Base-by-base conservation (phyloP, 257 asterid genomes). In the Solanum lycopersicoides region DNA sequence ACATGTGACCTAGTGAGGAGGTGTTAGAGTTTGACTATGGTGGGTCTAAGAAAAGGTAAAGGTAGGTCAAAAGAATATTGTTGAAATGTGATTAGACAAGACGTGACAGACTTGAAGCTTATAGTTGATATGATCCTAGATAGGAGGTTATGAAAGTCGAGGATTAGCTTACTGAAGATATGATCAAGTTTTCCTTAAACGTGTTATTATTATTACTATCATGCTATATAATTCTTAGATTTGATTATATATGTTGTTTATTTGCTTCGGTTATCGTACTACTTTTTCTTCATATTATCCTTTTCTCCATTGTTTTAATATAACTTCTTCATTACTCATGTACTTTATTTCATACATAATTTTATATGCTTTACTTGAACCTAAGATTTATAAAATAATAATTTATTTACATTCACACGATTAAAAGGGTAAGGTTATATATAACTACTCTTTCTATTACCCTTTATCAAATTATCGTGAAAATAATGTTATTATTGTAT, bases 61-160 rank as follows among this genome's bases (percentile, higher is more conserved):
- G 0, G 11, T 18, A 18, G n/a, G n/a, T 18, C 0, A 56, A 56
- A 56, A 16, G 4, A 53, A 7, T 0, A 56, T 20, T 56, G 2
- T 56, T 6, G 63, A 18, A 56, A 56, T 16, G 63, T 56, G n/a
- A 56, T 56, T 56, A 56, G n/a, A 56, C n/a, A 56, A 18, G n/a
- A 53, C n/a, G 16, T 1, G 63, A 0, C 10, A 18, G 10, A 18
- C 63, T 18, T 56, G 63, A 56, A 56, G 23, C 1, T 56, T 56
- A 56, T 56, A 23, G 4, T 4, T 16, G 7, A 53, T 6, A 53
- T 53, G 63, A 53, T 53, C 63, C 7, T 53, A 53, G 4, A 16
- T 53, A 16, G 0, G 23, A 53, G 63, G 10, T 16, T 18, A 53
- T 53, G 63, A 3, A 53, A 16, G 23, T 53, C 63, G 3, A 53